These are phyloP conservation scores for Cyamopsis tetragonoloba DNA, from an alignment of 306 rosid species.

Conservation along the genomic window DNA sequence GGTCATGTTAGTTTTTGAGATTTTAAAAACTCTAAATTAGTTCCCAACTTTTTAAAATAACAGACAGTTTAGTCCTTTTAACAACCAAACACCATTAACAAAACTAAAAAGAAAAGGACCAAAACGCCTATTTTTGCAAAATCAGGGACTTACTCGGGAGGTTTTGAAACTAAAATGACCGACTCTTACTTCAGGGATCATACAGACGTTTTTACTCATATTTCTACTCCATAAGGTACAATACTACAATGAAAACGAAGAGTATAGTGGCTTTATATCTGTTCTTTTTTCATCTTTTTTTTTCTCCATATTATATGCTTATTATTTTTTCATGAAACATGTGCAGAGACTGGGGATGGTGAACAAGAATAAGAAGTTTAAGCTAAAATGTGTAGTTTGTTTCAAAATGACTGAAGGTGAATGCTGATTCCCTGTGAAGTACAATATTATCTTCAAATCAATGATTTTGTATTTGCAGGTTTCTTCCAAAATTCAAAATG, in stretches of 20 bases:
- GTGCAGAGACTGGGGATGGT: conserved; percentile 45
- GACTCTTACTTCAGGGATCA: too few relatives aligned
- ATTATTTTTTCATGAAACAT: conserved; percentile 33
- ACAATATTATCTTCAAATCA: background rate
- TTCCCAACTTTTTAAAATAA: too few relatives aligned
- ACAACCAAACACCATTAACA: too few relatives aligned
- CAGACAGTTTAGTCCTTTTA: too few relatives aligned
- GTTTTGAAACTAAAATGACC: too few relatives aligned
- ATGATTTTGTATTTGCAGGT: too few relatives aligned
- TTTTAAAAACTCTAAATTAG: too few relatives aligned
- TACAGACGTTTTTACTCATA: too few relatives aligned
- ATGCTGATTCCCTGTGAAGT: conserved; percentile 1
- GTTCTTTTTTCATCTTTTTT: conserved; percentile 11
- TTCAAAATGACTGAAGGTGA: conserved; percentile 1
- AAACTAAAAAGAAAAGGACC: too few relatives aligned
- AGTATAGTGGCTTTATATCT: conserved; percentile 41
- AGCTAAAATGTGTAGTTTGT: conserved; percentile 36
- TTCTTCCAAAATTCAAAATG: background rate
- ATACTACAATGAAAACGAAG: conserved; percentile 22
- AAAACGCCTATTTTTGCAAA: too few relatives aligned
- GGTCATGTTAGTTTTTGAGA: too few relatives aligned
- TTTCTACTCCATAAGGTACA: conserved; percentile 13
- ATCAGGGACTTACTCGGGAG: too few relatives aligned
- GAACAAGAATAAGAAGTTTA: conserved; percentile 63
- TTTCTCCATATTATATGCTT: conserved; percentile 33